Percentiles rank a stretch among this genome's conserved stretches.
phyloP scores from a whole-genome alignment of 1,284 basidiomycete genomes.

The Irpex rosettiformis region DNA sequence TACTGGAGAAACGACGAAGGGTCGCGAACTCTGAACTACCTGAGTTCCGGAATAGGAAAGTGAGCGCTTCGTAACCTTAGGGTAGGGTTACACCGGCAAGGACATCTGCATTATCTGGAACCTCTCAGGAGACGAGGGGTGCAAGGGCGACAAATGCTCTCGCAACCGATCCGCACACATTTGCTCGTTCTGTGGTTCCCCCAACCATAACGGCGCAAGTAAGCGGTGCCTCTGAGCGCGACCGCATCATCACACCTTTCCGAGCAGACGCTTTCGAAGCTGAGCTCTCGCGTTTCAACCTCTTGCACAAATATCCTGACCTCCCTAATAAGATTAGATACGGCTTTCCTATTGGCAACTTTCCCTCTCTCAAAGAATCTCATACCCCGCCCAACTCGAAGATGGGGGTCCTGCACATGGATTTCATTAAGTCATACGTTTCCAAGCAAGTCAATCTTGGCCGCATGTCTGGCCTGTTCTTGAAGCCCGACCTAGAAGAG shows the following conservation, averaged over 20 bases:
- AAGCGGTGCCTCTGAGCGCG: neutral
- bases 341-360: neutral
- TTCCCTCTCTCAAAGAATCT: neutral
- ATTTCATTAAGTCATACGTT: neutral
- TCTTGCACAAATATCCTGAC: neutral
- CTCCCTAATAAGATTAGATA: neutral
- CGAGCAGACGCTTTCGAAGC: neutral
- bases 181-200: neutral
- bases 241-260: neutral
- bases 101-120: neutral
- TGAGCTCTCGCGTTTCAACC: neutral
- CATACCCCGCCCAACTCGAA: neutral
- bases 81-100: neutral
- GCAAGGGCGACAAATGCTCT: neutral
- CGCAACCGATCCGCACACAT: neutral
- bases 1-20: too few species aligned
- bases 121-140: neutral
- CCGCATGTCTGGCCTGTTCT: neutral
- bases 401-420: neutral
- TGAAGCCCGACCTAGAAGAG: slow-evolving; percentile 10
- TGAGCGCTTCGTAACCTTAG: neutral
- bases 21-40: neutral
- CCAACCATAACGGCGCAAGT: neutral
- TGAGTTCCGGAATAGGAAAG: neutral
- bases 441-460: neutral